phyloP scores from a whole-genome alignment of 1,284 basidiomycete genomes.

The Pseudozyma tsukubaensis region DNA sequence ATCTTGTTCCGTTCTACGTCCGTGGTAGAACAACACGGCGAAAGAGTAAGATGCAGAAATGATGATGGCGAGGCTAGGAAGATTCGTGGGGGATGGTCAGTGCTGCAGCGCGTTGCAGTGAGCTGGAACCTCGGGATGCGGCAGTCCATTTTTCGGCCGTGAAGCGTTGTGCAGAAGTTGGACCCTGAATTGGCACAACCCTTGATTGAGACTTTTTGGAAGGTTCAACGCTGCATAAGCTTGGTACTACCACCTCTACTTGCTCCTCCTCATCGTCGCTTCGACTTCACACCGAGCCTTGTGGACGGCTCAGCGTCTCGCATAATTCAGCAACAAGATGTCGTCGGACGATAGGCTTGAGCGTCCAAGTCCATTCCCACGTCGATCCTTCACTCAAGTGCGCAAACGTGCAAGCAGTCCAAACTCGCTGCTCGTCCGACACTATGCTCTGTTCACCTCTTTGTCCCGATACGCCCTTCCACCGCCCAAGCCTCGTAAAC shows the following conservation, averaged over 20 bases:
- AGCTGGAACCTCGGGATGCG: constrained; percentile 11
- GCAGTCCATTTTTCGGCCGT: constrained; percentile 24
- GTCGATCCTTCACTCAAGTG: constrained; percentile 1
- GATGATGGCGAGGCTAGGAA: not conserved
- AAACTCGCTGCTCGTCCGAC: constrained; percentile 28
- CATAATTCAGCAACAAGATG: not conserved
- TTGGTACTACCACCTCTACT: too few relatives aligned
- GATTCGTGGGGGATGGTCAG: constrained; percentile 16
- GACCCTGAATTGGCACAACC: too few relatives aligned
- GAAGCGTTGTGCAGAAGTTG: constrained; percentile 2
- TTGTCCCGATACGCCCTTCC: constrained; percentile 21
- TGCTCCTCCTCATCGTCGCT: too few relatives aligned
- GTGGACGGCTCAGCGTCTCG: not conserved
- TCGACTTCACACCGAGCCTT: too few relatives aligned
- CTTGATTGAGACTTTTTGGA: not conserved
- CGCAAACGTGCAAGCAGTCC: constrained; percentile 10
- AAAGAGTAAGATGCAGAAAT: not conserved
- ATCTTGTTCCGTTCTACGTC: constrained; percentile 31
- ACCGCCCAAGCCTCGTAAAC: not conserved
- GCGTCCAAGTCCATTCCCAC: constrained; percentile 5
- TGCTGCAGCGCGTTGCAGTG: constrained; percentile 16
- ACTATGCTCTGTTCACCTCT: constrained; percentile 32
- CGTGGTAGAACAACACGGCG: not conserved
- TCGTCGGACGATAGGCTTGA: not conserved
- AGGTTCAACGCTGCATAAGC: not conserved